Percentiles rank a stretch among this genome's conserved stretches.
phyloP scores from a whole-genome alignment of 2,329 filamentous ascomycete genomes.

The Colletotrichum euphorbiae region DNA sequence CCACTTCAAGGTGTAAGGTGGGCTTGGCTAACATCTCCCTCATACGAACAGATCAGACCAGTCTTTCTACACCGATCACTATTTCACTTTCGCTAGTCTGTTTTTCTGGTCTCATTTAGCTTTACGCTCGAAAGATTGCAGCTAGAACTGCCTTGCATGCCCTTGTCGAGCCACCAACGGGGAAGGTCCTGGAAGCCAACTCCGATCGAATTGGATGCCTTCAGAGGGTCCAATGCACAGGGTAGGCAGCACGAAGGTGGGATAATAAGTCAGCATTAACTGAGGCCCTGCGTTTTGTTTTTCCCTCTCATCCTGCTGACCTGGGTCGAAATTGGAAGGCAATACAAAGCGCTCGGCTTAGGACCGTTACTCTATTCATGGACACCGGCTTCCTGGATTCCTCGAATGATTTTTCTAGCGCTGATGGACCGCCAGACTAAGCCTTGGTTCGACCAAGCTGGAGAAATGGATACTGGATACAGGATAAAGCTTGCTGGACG shows the following conservation, averaged over 20 bases:
- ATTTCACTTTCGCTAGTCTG: not conserved
- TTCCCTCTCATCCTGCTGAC: not conserved
- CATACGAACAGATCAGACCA: constrained; percentile 1
- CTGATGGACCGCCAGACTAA: constrained; percentile 16
- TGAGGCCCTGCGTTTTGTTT: constrained; percentile 13
- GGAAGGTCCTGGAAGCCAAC: constrained; percentile 13
- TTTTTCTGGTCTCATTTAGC: not conserved
- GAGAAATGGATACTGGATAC: constrained; percentile 6
- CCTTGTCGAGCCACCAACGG: constrained; percentile 11
- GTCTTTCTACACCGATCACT: not conserved
- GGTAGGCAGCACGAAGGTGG: not conserved
- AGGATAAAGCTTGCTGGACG: constrained; percentile 30
- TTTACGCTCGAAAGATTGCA: constrained; percentile 21
- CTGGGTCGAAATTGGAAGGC: constrained; percentile 1
- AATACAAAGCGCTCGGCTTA: constrained; percentile 16
- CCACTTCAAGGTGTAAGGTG: not conserved
- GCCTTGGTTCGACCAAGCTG: not conserved
- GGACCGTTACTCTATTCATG: not conserved
- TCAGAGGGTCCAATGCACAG: constrained; percentile 8
- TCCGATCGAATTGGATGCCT: constrained; percentile 28
- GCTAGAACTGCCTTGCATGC: constrained; percentile 13
- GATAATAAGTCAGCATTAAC: constrained; percentile 34
- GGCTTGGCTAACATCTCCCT: constrained; percentile 13
- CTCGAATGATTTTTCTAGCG: not conserved
- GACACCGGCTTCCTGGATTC: not conserved